Evolutionary conservation across 2,329 filamentous ascomycete species (phyloP).

Genomic region (Colletotrichum musicola): DNA sequence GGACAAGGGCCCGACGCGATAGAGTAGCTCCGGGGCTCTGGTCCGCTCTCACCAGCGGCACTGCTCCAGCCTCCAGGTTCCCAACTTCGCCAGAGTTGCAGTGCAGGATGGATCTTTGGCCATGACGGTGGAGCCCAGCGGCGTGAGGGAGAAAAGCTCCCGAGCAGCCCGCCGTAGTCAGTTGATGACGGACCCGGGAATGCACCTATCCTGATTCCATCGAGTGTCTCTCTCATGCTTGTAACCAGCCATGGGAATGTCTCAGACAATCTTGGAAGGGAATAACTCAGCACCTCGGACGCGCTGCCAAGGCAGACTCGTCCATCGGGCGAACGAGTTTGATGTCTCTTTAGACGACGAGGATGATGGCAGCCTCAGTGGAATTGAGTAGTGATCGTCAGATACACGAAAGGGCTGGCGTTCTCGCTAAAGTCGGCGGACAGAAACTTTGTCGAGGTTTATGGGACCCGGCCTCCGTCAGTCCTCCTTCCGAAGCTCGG

Average conservation of each 20-base stretch:
- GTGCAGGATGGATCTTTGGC: conserved; percentile 10
- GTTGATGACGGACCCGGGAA: conserved; percentile 2
- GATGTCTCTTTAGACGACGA: background rate
- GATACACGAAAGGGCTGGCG: no score
- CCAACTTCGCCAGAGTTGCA: background rate
- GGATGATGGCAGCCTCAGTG: background rate
- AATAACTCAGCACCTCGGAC: background rate
- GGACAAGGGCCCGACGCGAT: conserved; percentile 19
- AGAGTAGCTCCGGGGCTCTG: conserved; percentile 6
- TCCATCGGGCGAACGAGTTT: background rate
- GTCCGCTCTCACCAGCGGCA: background rate
- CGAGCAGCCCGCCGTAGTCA: background rate
- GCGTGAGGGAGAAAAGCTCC: background rate
- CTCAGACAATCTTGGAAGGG: background rate
- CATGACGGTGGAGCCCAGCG: background rate
- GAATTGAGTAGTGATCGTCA: conserved; percentile 10
- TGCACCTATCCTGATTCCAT: conserved; percentile 7
- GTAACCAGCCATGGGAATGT: conserved; percentile 5
- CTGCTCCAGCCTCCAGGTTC: conserved; percentile 7
- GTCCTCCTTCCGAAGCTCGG: background rate
- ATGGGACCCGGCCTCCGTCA: background rate
- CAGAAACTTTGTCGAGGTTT: background rate
- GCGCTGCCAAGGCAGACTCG: conserved; percentile 10
- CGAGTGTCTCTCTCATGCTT: background rate
- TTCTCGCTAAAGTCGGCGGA: background rate